These are phyloP conservation scores for Arachis hypogaea DNA, from an alignment of 306 rosid genomes.

Conservation along the genomic window DNA sequence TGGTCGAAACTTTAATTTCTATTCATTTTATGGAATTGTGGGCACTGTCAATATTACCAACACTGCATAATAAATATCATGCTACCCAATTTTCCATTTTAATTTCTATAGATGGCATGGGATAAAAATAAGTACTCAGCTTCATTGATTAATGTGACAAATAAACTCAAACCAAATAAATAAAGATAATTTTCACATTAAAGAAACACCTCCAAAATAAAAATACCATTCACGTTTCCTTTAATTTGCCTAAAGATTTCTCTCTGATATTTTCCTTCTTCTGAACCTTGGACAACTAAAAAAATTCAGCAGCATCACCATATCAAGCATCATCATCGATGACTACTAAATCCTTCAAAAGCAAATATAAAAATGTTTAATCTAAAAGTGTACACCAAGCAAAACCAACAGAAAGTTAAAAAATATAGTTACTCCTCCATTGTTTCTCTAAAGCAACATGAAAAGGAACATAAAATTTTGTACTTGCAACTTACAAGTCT, in stretches of 20 bases:
- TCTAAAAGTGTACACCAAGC: conserved; percentile 17
- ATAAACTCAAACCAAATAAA: conserved; percentile 32
- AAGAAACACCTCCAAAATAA: conserved; percentile 24
- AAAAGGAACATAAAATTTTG: conserved; percentile 26
- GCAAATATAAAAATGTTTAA: conserved; percentile 34
- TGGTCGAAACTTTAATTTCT: conserved; percentile 13
- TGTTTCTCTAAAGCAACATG: conserved; percentile 14
- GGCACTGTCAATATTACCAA: conserved; percentile 17
- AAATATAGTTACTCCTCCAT: not conserved
- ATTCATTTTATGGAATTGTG: not conserved
- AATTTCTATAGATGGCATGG: conserved; percentile 4
- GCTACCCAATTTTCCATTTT: conserved; percentile 5
- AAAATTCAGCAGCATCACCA: conserved; percentile 42
- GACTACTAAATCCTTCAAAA: conserved; percentile 57
- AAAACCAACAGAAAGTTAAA: conserved; percentile 3
- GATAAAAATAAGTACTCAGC: not conserved
- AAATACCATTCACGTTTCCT: conserved; percentile 80
- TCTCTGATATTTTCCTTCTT: conserved; percentile 69
- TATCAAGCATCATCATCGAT: conserved; percentile 52
- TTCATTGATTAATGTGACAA: conserved; percentile 21
- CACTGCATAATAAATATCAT: conserved; percentile 4
- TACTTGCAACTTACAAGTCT: conserved; percentile 12
- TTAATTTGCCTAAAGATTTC: conserved; percentile 74
- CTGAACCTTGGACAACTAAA: conserved; percentile 60
- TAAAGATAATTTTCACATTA: conserved; percentile 26